Percentiles rank a stretch among this genome's conserved stretches.
These are phyloP conservation scores for Polygonum maritimum DNA, from an alignment of 148 eudicot genomes.

Conservation along the genomic window DNA sequence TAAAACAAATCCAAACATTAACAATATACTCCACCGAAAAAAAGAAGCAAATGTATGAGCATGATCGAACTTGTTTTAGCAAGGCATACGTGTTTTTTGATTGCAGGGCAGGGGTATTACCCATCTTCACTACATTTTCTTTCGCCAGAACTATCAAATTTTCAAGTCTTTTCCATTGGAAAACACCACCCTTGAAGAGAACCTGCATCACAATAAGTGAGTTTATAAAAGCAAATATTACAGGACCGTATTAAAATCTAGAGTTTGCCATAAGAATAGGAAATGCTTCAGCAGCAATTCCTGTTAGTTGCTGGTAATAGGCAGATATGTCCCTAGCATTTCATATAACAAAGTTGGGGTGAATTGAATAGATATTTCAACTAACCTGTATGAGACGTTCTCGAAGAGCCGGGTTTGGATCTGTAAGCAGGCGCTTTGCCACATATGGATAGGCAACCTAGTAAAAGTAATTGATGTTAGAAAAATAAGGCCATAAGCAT, in stretches of 20 bases:
- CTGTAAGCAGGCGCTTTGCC: constrained; percentile 94
- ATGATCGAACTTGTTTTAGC: not conserved
- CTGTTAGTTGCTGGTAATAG: not conserved
- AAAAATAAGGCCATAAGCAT: not conserved
- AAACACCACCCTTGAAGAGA: constrained; percentile 83
- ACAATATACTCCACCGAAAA: not conserved
- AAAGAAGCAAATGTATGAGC: not conserved
- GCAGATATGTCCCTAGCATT: not conserved
- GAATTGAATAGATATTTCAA: constrained; percentile 1
- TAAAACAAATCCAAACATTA: not conserved
- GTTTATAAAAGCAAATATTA: not conserved
- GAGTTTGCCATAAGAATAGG: not conserved
- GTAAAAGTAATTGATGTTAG: constrained; percentile 2
- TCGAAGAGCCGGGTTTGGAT: constrained; percentile 96
- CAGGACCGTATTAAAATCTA: not conserved
- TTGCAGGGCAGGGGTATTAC: constrained; percentile 82
- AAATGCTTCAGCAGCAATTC: not conserved
- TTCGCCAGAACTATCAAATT: constrained; percentile 85
- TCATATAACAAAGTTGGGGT: not conserved
- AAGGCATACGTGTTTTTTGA: constrained; percentile 41
- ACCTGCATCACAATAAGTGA: constrained; percentile 36
- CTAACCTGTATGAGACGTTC: constrained; percentile 91
- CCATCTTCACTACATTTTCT: constrained; percentile 87
- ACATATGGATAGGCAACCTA: constrained; percentile 98
- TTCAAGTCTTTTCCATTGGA: constrained; percentile 97